Evolutionary conservation across 495 filamentous ascomycete species (phyloP).

Genomic region (Penicillium waksmanii): DNA sequence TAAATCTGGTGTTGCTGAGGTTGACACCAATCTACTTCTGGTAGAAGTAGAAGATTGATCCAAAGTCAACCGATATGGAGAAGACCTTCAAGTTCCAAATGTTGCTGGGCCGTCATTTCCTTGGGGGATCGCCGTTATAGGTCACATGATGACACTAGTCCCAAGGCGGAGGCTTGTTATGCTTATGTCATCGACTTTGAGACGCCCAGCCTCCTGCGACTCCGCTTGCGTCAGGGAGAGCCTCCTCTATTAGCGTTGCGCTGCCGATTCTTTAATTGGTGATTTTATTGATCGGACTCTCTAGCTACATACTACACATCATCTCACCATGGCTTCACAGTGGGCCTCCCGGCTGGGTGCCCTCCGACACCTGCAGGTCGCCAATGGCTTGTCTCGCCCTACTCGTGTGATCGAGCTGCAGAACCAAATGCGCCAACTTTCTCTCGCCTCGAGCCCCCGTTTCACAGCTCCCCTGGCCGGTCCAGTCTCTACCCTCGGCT

Average conservation of each 20-base stretch:
- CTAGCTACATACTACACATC: not conserved
- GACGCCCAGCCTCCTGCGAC: slow-evolving; percentile 25
- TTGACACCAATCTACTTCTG: not conserved
- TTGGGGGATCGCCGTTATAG: slow-evolving; percentile 9
- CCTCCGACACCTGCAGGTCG: slow-evolving; percentile 34
- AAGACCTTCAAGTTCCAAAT: not conserved
- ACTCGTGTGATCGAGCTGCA: slow-evolving; percentile 33
- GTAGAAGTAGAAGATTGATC: not conserved
- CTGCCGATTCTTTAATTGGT: not conserved
- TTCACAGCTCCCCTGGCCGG: slow-evolving; percentile 12
- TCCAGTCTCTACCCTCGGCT: slow-evolving; percentile 15
- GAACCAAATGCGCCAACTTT: slow-evolving; percentile 34
- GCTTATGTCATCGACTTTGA: not conserved
- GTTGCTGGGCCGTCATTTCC: not conserved
- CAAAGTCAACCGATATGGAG: not conserved
- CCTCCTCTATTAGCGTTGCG: slow-evolving; percentile 18
- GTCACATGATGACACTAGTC: slow-evolving; percentile 29
- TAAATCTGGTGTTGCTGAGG: not conserved
- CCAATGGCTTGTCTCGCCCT: slow-evolving; percentile 29
- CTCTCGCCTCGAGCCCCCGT: slow-evolving; percentile 22
- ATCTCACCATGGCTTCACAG: slow-evolving; percentile 36
- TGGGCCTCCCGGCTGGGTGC: slow-evolving; percentile 33
- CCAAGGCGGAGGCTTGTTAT: slow-evolving; percentile 24
- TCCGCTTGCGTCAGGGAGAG: slow-evolving; percentile 35
- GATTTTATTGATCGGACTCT: not conserved